These are phyloP conservation scores for Sporothrix inflata DNA, from an alignment of 2,329 filamentous ascomycete species.

Conservation along the genomic window DNA sequence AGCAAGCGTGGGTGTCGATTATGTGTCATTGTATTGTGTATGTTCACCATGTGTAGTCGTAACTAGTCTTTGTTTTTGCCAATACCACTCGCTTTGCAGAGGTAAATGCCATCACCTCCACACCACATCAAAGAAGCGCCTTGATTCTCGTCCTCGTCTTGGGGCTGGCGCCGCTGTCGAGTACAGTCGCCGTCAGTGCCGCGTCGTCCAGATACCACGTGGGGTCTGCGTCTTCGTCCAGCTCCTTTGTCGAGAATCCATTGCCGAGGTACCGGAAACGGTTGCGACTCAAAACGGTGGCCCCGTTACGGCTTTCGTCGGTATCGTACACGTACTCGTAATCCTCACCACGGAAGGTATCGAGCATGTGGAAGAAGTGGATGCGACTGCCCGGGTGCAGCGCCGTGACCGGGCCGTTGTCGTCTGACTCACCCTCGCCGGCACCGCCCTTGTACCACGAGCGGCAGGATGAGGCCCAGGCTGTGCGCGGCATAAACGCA, in stretches of 20 bases:
- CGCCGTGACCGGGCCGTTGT: conserved; percentile 51
- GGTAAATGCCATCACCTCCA: not conserved
- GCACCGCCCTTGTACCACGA: conserved; percentile 56
- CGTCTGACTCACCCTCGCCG: conserved; percentile 39
- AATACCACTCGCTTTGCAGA: no score
- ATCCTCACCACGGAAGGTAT: conserved; percentile 54
- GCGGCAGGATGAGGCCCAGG: conserved; percentile 51
- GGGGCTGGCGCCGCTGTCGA: not conserved
- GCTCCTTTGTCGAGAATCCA: conserved; percentile 54
- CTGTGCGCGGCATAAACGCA: conserved; percentile 57
- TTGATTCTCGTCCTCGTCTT: not conserved
- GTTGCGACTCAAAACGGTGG: conserved; percentile 41
- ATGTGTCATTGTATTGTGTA: not conserved
- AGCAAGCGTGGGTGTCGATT: not conserved
- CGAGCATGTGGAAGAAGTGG: conserved; percentile 59
- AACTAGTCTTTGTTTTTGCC: not conserved
- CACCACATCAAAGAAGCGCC: not conserved
- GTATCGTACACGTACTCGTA: conserved; percentile 54
- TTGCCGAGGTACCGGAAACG: conserved; percentile 58
- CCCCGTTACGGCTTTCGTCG: conserved; percentile 30
- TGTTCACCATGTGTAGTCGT: not conserved
- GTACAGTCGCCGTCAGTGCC: not conserved
- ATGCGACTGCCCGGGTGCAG: conserved; percentile 56
- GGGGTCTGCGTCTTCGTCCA: conserved; percentile 43
- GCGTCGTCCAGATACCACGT: conserved; percentile 49